A percentile compares a stretch with the other conserved stretches of the same genome.
phyloP scores from a whole-genome alignment of 192 early-diverging fungal species.

The Coemansia pectinata region DNA sequence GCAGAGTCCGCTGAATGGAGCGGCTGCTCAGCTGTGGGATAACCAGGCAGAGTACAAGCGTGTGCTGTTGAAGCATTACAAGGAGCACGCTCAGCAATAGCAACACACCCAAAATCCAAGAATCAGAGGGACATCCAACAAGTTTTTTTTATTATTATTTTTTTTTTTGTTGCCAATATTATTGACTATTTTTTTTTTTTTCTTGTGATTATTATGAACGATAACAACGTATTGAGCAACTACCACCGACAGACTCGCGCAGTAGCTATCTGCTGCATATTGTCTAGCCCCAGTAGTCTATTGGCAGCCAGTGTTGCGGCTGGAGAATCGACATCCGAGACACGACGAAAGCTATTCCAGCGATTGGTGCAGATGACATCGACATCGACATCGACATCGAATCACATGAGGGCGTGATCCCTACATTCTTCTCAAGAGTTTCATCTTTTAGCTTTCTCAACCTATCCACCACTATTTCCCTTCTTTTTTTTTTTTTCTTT shows the following conservation, averaged over 20 bases:
- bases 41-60: conserved; percentile 55
- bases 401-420: neutral
- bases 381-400: neutral
- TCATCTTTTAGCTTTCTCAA: neutral
- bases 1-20: conserved; percentile 89
- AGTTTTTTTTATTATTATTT: neutral
- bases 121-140: too few relatives aligned
- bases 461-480: too few relatives aligned
- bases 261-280: neutral
- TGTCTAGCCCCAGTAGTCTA: neutral
- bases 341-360: conserved; percentile 6
- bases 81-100: conserved; percentile 22
- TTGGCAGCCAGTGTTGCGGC: neutral
- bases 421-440: too few relatives aligned
- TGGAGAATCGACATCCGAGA: conserved; percentile 5
- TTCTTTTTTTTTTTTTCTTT: neutral
- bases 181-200: neutral
- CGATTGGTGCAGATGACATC: neutral
- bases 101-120: neutral
- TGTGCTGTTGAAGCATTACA: conserved; percentile 51
- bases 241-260: neutral
- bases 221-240: neutral
- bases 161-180: neutral
- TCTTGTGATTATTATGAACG: neutral
- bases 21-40: conserved; percentile 88